Base-by-base conservation (phyloP, 768 basidiomycete species). In the Lenzites betulinus region DNA sequence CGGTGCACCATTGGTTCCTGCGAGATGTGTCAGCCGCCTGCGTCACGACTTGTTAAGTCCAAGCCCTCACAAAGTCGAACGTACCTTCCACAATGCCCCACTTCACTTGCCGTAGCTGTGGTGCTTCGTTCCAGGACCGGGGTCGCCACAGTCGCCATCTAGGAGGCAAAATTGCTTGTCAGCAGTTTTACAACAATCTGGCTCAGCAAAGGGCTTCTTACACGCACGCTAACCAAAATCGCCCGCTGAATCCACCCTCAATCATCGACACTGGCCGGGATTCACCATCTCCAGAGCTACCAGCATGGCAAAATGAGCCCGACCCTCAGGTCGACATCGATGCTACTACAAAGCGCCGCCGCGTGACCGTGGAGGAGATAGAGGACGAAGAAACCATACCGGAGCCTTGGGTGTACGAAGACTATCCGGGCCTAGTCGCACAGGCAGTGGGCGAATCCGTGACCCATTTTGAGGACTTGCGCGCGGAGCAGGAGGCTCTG, bases 291-390 rank as follows among this genome's bases (percentile, higher is more conserved):
- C 30, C 30, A 33, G 30, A 33, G 30, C 30, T 33, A 33, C 30
- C 30, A 33, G 30, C 30, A 33, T 33, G 30, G 30, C 30, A 33
- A 33, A 33, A 33, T 33, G 30, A 33, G 30, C 30, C 30, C 30
- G 30, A 33, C 30, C 30, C 30, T 33, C 30, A 33, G 30, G 30
- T 33, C 11, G 30, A 33, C 30, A 33, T 33, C 39, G 16, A 41
- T 20, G 16, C n/a, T 15, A 16, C 13, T 41, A 41, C 39, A 41
- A 51, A 58, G 12, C 56, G 48, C 4, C 48, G 46, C 16, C 23
- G 46, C 13, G 58, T 59, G 11, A 59, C 51, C 2, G 50, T 66
- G 3, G 67, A 68, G 36, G 67, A 66, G 9, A 52, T 60, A 0
- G 60, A 63, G 20, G 65, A 66, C 44, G 56, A 58, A 38, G 53